Evolutionary conservation across 1,139 yeast genomes (phyloP), one percentile per base, ranked within the genome.

Genomic region (Protomyces arabidopsidicola): DNA sequence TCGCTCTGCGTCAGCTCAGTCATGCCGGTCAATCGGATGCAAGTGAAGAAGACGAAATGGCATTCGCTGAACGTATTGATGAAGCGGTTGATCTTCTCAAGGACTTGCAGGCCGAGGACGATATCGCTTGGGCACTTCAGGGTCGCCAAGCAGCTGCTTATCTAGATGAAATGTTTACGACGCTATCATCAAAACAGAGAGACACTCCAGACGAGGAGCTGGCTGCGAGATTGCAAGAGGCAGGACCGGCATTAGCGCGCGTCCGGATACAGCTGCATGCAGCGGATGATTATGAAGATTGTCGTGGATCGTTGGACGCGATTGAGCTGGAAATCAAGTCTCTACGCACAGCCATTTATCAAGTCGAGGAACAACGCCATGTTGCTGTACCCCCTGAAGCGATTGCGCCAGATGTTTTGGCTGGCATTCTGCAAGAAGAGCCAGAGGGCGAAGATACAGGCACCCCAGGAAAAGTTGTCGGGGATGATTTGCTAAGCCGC

Each of bases 401-500:
- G 18, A 39, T 53, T 31, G 63, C 53, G 3, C 31, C 53, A 22
- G 63, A 60, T 31, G 54, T 60, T 24, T 51, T 60, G 20, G 55
- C 58, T 16, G 39, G 58, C 9, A 60, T 60, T n/a, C 50, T 54
- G 10, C 52, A 45, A 31, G 59, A 60, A 10, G 38, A 31, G 22
- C 63, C 63, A 8, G 63, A 60, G 31, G 63, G 63, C 16, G 63
- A 60, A 24, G 53, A 60, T 18, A 60, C 63, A 3, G 63, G 63
- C 6, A 60, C 63, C 14, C 63, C 63, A 3, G 59, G 59, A 6
- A 60, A 60, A 51, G 53, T 52, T 12, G 38, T 60, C 14, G 42
- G 50, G 14, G 35, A 42, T 24, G 59, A 54, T 24, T 35, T 53
- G 22, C 45, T 60, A 36, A 53, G 58, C 38, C 63, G 45, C 10